Base-by-base conservation (phyloP, 2,329 filamentous ascomycete genomes). In the Myriosclerotinia scirpicola region DNA sequence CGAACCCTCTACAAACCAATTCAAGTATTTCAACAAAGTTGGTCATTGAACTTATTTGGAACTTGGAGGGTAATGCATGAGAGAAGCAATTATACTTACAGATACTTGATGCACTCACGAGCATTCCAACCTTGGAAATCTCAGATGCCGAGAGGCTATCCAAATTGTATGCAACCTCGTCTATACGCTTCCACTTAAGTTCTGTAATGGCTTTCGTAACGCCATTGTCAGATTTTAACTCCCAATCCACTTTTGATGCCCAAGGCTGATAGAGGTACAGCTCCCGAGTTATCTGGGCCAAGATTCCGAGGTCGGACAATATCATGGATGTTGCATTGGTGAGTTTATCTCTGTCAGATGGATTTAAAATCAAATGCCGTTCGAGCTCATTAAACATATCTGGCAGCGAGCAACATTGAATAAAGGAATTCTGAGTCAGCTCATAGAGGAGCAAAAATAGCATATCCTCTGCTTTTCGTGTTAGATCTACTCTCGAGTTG, bases 191-290 rank as follows among this genome's bases (percentile, higher is more conserved):
- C 54, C 54, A 30, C 20, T 58, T 58, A 30, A 38, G 34, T 0
- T 44, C 54, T 8, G 38, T 58, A 12, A 44, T 44, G 38, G 38
- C 54, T 58, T 14, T 58, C 14, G 30, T 58, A 26, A 22, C 15
- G 1, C 38, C 54, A 58, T 42, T 22, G 15, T 44, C 15, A 5
- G 4, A 3, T 4, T 58, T 30, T 0, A 58, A 8, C 7, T 30
- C 14, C 15, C 30, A 38, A 9, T 34, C 15, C 12, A 30, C 54
- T 12, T 22, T 30, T 20, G 54, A 44, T 3, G 38, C 38, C 38
- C 54, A 58, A 12, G 54, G 54, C 11, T 58, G 54, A 11, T 58
- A 44, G 2, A 58, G 38, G 22, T 44, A 30, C 38, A 58, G 22
- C 14, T 58, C 38, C 22, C 38, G 54, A 34, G 22, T 44, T 5